These are phyloP conservation scores for Diospyros lotus DNA, from an alignment of 148 eudicot genomes.

Conservation along the genomic window DNA sequence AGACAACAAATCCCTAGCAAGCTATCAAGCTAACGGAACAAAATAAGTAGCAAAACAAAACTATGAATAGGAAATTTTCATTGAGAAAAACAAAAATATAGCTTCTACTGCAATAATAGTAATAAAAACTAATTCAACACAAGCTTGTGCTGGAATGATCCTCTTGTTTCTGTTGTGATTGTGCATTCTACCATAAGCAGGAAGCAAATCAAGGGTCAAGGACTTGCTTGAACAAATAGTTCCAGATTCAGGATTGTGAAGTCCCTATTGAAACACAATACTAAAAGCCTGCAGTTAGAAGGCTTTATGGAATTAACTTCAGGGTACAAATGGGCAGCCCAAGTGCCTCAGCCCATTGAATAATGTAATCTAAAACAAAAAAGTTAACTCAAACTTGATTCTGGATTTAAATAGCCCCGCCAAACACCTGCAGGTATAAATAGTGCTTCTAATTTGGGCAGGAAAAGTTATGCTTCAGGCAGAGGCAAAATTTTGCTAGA, in stretches of 20 bases:
- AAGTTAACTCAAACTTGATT: neutral
- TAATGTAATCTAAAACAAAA: neutral
- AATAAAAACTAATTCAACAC: neutral
- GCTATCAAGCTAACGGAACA: neutral
- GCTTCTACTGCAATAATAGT: neutral
- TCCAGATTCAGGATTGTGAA: neutral
- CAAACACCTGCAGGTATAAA: neutral
- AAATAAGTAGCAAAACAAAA: neutral
- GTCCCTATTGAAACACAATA: neutral
- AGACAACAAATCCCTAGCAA: neutral
- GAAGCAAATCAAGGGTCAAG: neutral
- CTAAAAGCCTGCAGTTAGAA: neutral
- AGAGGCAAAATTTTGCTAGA: neutral
- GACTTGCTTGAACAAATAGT: neutral
- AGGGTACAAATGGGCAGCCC: neutral
- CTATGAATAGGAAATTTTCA: neutral
- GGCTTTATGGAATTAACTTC: neutral
- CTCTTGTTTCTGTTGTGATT: no score
- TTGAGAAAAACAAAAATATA: neutral
- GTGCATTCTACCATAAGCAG: neutral
- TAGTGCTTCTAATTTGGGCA: neutral
- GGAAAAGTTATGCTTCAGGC: constrained; percentile 1
- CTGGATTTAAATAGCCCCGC: neutral
- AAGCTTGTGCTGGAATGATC: no score
- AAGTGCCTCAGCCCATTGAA: neutral